phyloP scores from a whole-genome alignment of 208 protist species.

The Blechomonas ayalai region DNA sequence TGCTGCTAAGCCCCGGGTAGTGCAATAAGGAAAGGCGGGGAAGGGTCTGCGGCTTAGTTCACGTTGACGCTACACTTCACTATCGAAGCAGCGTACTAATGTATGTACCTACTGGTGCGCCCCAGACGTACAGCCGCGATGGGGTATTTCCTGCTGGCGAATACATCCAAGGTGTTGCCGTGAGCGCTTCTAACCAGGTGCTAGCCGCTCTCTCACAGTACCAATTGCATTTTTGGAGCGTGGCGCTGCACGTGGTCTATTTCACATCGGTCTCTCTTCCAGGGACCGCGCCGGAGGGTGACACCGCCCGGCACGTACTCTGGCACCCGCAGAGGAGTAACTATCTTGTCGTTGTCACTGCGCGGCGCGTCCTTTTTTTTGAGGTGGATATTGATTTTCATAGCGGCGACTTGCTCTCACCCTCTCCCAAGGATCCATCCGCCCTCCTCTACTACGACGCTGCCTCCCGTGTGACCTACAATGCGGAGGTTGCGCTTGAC shows the following conservation, averaged over 20 bases:
- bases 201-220: slow-evolving; percentile 40
- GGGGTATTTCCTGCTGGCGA: slow-evolving; percentile 15
- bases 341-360: slow-evolving; percentile 43
- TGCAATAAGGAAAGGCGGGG: too few species aligned
- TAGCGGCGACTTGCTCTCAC: background rate
- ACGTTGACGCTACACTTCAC: too few species aligned
- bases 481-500: slow-evolving; percentile 22
- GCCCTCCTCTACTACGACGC: slow-evolving; percentile 12
- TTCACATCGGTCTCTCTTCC: slow-evolving; percentile 30
- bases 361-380: slow-evolving; percentile 49
- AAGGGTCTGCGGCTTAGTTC: too few species aligned
- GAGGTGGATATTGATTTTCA: slow-evolving; percentile 11
- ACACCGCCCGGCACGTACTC: slow-evolving; percentile 37
- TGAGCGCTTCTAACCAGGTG: slow-evolving; percentile 24
- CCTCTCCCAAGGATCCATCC: slow-evolving; percentile 4
- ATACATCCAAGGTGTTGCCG: slow-evolving; percentile 28
- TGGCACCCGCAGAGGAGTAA: slow-evolving; percentile 45
- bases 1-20: too few species aligned
- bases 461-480: slow-evolving; percentile 31
- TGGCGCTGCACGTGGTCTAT: slow-evolving; percentile 19
- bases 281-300: slow-evolving; percentile 27
- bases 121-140: slow-evolving; percentile 13
- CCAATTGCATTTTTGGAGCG: slow-evolving; percentile 56
- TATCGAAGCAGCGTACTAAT: too few species aligned
- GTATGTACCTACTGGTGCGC: slow-evolving; percentile 15